phyloP scores from a whole-genome alignment of 2,329 filamentous ascomycete genomes.

The Ampelomyces quisqualis region DNA sequence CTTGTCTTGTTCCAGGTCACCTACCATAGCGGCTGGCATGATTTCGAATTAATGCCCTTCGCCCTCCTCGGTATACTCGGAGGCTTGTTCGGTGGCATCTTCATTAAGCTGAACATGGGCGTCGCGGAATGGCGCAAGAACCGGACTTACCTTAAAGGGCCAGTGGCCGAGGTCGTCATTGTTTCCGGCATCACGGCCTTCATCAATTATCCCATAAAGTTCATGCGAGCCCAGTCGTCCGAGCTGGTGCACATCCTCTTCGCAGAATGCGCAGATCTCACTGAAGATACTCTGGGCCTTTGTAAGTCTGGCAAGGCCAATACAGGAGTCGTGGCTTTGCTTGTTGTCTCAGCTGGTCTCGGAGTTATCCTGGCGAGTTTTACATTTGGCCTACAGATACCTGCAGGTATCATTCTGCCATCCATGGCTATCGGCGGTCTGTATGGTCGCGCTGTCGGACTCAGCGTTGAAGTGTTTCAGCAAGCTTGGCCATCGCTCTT shows the following conservation, averaged over 20 bases:
- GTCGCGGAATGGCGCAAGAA: slow-evolving; percentile 78
- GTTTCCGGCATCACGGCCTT: slow-evolving; percentile 80
- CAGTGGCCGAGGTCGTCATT: slow-evolving; percentile 76
- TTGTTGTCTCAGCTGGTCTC: slow-evolving; percentile 77
- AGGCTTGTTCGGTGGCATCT: slow-evolving; percentile 90
- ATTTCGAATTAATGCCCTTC: slow-evolving; percentile 89
- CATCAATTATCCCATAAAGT: slow-evolving; percentile 93
- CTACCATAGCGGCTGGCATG: slow-evolving; percentile 89
- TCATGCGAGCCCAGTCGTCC: slow-evolving; percentile 89
- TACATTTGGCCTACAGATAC: slow-evolving; percentile 92
- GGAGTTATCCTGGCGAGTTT: slow-evolving; percentile 83
- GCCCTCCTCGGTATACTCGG: slow-evolving; percentile 82
- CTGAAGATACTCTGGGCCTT: slow-evolving; percentile 84
- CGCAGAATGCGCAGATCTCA: slow-evolving; percentile 78
- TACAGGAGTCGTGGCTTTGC: slow-evolving; percentile 75
- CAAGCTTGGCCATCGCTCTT: slow-evolving; percentile 73
- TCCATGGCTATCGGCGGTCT: slow-evolving; percentile 95
- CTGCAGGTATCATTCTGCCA: slow-evolving; percentile 91
- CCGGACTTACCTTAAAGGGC: slow-evolving; percentile 64
- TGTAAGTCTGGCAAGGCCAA: slow-evolving; percentile 86
- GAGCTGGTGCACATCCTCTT: slow-evolving; percentile 92
- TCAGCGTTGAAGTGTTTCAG: slow-evolving; percentile 87
- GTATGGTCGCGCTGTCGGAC: slow-evolving; percentile 83
- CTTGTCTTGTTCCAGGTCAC: slow-evolving; percentile 95
- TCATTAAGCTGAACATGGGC: slow-evolving; percentile 91